phyloP scores from a whole-genome alignment of 345 rosid species.

The Psidium friedrichsthalianum region DNA sequence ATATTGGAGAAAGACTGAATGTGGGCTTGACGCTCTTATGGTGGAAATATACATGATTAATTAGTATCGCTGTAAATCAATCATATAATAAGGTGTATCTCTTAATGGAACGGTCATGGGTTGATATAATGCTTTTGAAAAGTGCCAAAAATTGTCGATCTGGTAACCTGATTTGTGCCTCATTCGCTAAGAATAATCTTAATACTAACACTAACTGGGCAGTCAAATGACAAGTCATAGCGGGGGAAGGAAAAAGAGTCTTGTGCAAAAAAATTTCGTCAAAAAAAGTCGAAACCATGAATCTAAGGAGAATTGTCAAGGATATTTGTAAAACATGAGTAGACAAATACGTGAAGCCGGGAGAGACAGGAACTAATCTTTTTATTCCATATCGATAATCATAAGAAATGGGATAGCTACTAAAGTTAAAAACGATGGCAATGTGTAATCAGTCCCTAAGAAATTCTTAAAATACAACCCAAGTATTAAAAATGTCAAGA shows the following conservation, averaged over 20 bases:
- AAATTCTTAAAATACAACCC: too few species aligned
- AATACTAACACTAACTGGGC: background rate
- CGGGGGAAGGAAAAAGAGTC: background rate
- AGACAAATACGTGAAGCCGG: background rate
- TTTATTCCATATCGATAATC: background rate
- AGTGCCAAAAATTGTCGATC: background rate
- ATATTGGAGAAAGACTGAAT: background rate
- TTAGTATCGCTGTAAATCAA: too few species aligned
- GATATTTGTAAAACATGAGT: background rate
- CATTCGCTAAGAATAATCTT: background rate
- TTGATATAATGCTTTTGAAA: background rate
- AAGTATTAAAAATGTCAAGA: too few species aligned
- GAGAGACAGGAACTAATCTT: background rate
- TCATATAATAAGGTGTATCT: background rate
- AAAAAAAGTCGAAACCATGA: background rate
- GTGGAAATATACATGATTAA: background rate
- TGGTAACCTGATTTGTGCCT: background rate
- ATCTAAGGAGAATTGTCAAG: background rate
- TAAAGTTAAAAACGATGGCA: too few species aligned
- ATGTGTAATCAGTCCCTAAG: too few species aligned
- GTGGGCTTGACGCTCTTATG: background rate
- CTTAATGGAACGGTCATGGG: background rate
- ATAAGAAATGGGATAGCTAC: background rate
- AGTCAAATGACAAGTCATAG: background rate
- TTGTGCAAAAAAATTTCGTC: fast-evolving